Base-by-base conservation (phyloP, 371 early-diverging fungal genomes). In the Parasitella parasitica region DNA sequence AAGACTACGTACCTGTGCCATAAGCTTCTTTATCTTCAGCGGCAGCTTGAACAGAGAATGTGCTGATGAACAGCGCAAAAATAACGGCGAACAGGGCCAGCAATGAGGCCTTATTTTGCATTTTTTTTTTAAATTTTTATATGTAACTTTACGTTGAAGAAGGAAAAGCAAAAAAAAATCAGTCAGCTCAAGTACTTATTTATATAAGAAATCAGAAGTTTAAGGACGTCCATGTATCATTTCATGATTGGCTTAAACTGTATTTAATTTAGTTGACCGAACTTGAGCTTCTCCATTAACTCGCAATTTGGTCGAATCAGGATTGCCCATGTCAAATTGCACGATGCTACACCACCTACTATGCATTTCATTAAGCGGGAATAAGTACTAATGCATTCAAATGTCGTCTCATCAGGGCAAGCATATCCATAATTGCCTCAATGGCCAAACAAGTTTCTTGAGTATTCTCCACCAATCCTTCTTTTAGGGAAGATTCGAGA, bases 21-120 rank as follows among this genome's bases (percentile, higher is more conserved):
- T 78, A 78, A 13, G 71, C 48, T 71, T 81, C 77, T 64, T 74
- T 77, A 54, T 81, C 76, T 48, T 78, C 77, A 48, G 71, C 71
- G 32, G 71, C 71, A 60, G 66, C 63, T 48, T 65, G 43, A 34
- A 72, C 78, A 52, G 63, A 54, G 38, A 64, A 51, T 24, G 66
- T 54, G 50, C 72, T 67, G 38, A 75, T 61, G 57, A 73, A 80
- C 52, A 80, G 59, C 53, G 76, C 66, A 54, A 71, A 69, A 37
- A 77, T 39, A 50, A 80, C 56, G 69, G 75, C 77, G 65, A 77
- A 70, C 61, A 80, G 73, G 69, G 80, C 76, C 73, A 75, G 60
- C 56, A 75, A 67, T 26, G 72, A 60, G 66, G 75, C 77, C 75
- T 74, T 64, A 70, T 72, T 75, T 55, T 75, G 75, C 80, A 80